Conservation (phyloP, 495 filamentous ascomycete genomes). For the Annulohypoxylon stygium region DNA sequence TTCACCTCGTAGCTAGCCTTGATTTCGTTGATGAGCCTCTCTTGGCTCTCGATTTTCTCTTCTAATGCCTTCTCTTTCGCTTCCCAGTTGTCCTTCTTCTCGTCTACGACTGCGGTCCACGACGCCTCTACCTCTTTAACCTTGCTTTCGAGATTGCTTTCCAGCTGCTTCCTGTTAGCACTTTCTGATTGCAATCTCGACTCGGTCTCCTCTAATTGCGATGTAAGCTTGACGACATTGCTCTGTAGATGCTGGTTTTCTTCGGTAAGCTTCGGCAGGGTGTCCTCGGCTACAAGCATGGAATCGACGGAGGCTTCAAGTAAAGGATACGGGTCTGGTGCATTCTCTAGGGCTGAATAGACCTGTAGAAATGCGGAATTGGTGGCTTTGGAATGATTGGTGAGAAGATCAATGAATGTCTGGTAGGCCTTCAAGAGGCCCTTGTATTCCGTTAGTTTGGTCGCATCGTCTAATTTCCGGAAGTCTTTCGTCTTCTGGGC, state of each 20-base stretch:
- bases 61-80: constrained; percentile 92
- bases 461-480: constrained; percentile 90
- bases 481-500: constrained; percentile 99
- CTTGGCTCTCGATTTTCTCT: constrained; percentile 94
- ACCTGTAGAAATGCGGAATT: constrained; percentile 91
- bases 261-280: constrained; percentile 83
- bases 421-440: constrained; percentile 96
- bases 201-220: constrained; percentile 91
- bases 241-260: constrained; percentile 90
- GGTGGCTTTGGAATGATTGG: constrained; percentile 91
- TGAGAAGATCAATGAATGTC: constrained; percentile 94
- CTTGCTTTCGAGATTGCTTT: constrained; percentile 78
- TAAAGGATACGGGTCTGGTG: constrained; percentile 94
- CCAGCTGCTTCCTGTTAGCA: constrained; percentile 75
- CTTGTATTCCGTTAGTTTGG: constrained; percentile 90
- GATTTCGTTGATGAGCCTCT: constrained; percentile 90
- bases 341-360: constrained; percentile 94
- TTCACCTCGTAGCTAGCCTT: constrained; percentile 98
- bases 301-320: constrained; percentile 97
- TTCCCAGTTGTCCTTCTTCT: constrained; percentile 97
- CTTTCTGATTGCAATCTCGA: constrained; percentile 79
- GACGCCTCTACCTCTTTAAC: constrained; percentile 90
- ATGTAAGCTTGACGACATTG: constrained; percentile 82
- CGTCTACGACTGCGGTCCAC: constrained; percentile 90
- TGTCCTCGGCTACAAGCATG: constrained; percentile 89